phyloP scores from a whole-genome alignment of 768 basidiomycete genomes.

The Lactifluus subvellereus region DNA sequence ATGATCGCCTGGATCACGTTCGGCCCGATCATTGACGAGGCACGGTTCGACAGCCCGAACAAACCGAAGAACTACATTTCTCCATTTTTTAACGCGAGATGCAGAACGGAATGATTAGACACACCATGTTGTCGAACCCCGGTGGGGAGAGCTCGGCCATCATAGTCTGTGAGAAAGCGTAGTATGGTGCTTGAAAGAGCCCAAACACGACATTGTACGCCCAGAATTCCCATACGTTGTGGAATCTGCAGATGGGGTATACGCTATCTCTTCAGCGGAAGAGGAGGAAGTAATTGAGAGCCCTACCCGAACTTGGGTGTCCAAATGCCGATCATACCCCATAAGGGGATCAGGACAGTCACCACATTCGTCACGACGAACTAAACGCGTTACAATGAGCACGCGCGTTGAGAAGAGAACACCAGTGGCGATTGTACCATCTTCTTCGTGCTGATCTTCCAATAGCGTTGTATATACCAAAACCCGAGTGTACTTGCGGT shows the following conservation, averaged over 20 bases:
- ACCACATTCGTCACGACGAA: conserved; percentile 73
- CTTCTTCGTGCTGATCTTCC: conserved; percentile 72
- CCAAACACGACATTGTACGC: conserved; percentile 77
- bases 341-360: conserved; percentile 72
- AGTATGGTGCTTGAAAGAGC: conserved; percentile 82
- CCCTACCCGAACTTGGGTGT: conserved; percentile 63
- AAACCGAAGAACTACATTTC: conserved; percentile 70
- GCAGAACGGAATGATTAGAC: too few species aligned
- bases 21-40: conserved; percentile 83
- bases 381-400: conserved; percentile 31
- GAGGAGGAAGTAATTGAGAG: not conserved
- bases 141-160: conserved; percentile 86
- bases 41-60: conserved; percentile 35
- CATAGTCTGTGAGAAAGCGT: conserved; percentile 81
- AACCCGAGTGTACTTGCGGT: conserved; percentile 65
- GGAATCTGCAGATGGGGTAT: conserved; percentile 37
- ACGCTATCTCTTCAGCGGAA: not conserved
- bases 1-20: conserved; percentile 85
- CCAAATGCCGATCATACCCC: conserved; percentile 87
- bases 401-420: not conserved
- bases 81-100: not conserved
- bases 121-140: conserved; percentile 78
- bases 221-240: conserved; percentile 88
- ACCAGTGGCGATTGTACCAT: conserved; percentile 42
- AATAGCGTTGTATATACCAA: conserved; percentile 78